These are phyloP conservation scores for Pholiota adiposa DNA, from an alignment of 1,284 basidiomycete genomes.

Conservation along the genomic window DNA sequence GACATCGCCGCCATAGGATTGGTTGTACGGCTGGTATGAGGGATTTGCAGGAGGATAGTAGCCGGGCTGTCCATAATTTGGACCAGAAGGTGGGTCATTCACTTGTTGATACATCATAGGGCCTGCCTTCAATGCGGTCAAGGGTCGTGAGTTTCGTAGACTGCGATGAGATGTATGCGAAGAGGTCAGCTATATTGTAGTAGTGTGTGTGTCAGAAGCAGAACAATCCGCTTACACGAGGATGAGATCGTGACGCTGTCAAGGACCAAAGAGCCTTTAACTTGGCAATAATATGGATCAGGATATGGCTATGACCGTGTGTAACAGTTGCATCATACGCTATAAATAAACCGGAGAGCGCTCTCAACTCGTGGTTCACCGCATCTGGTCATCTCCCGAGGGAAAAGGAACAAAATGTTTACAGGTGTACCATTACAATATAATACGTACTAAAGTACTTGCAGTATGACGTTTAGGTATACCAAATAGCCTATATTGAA, in stretches of 20 bases:
- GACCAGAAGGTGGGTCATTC: slow-evolving; percentile 17
- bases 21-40: slow-evolving; percentile 9
- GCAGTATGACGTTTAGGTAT: slow-evolving; percentile 2
- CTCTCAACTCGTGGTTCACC: no score
- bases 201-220: neutral
- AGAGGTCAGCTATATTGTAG: neutral
- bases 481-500: neutral
- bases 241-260: slow-evolving; percentile 2
- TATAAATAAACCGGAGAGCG: neutral
- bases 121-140: slow-evolving; percentile 3
- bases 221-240: neutral
- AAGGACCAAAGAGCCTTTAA: neutral
- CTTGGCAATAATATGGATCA: neutral
- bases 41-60: slow-evolving; percentile 27
- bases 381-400: neutral
- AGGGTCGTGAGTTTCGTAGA: slow-evolving; percentile 1
- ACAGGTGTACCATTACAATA: neutral
- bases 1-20: slow-evolving; percentile 36
- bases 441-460: neutral
- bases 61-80: slow-evolving; percentile 34
- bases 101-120: slow-evolving; percentile 23
- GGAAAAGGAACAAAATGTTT: neutral
- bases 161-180: neutral
- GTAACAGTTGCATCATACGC: neutral
- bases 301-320: neutral